phyloP scores from a whole-genome alignment of 176 grass and related monocot species.

The Eragrostis nindensis region DNA sequence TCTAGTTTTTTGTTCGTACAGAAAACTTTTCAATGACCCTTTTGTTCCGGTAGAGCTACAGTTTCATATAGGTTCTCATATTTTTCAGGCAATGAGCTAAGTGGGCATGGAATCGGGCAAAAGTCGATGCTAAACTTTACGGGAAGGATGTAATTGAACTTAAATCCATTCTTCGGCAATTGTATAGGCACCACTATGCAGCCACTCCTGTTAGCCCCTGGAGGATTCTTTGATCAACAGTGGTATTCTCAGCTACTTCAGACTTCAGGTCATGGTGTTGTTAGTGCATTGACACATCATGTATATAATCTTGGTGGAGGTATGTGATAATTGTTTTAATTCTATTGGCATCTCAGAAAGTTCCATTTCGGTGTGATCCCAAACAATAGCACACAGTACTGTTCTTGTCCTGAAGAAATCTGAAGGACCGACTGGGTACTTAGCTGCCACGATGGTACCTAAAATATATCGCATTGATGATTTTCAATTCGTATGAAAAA shows the following conservation, averaged over 20 bases:
- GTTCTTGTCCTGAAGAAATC: slow-evolving; percentile 7
- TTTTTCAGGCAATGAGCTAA: slow-evolving; percentile 82
- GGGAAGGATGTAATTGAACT: slow-evolving; percentile 64
- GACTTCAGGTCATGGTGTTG: slow-evolving; percentile 60
- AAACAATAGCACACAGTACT: neutral
- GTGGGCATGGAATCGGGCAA: slow-evolving; percentile 66
- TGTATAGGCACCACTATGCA: slow-evolving; percentile 57
- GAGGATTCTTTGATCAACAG: slow-evolving; percentile 89
- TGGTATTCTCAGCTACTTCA: slow-evolving; percentile 78
- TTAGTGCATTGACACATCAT: slow-evolving; percentile 75
- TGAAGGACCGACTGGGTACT: neutral
- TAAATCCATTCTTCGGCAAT: slow-evolving; percentile 55
- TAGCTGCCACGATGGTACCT: neutral
- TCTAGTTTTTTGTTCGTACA: slow-evolving; percentile 9
- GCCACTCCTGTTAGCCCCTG: slow-evolving; percentile 72
- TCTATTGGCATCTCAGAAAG: neutral
- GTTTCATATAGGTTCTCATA: slow-evolving; percentile 2
- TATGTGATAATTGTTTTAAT: slow-evolving; percentile 38
- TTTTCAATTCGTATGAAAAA: neutral
- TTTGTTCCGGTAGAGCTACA: slow-evolving; percentile 12
- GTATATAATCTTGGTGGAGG: slow-evolving; percentile 87
- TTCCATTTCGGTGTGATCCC: slow-evolving; percentile 9
- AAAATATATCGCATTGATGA: neutral
- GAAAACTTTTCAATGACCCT: neutral
- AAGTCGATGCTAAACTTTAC: slow-evolving; percentile 65